These are phyloP conservation scores for Lepidium sativum DNA, from an alignment of 345 rosid species.

Conservation along the genomic window DNA sequence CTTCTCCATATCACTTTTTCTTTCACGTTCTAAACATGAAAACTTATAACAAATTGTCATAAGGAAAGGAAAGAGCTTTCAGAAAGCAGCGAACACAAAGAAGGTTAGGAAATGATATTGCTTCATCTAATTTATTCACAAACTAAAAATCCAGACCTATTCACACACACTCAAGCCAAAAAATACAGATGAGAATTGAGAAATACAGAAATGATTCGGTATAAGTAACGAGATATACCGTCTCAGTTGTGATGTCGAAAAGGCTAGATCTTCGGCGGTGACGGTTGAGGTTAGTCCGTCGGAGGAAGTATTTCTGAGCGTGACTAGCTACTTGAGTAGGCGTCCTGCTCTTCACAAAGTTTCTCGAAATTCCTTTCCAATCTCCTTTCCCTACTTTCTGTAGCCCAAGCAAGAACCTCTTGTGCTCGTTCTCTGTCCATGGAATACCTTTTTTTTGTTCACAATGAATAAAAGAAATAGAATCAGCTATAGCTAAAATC, in stretches of 20 bases:
- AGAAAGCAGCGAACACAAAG: constrained; percentile 13
- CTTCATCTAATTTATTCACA: not conserved
- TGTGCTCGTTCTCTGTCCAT: constrained; percentile 98
- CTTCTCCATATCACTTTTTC: not conserved
- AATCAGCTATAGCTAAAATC: not conserved
- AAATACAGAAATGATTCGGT: not conserved
- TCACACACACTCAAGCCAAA: not conserved
- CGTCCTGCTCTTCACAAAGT: constrained; percentile 83
- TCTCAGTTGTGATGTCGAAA: constrained; percentile 87
- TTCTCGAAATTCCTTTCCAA: constrained; percentile 92
- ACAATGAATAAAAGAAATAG: not conserved
- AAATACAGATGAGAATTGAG: not conserved
- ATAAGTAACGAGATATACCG: constrained; percentile 31
- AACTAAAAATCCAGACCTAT: not conserved
- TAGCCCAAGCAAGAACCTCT: constrained; percentile 73
- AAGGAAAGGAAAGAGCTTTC: not conserved
- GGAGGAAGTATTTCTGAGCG: constrained; percentile 92
- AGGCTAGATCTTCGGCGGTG: constrained; percentile 95
- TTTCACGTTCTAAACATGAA: not conserved
- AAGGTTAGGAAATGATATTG: not conserved
- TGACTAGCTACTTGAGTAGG: constrained; percentile 99
- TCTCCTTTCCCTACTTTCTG: constrained; percentile 93
- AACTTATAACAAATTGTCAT: not conserved
- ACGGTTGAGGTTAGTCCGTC: constrained; percentile 72
- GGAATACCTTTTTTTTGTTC: constrained; percentile 52